Percentiles rank a stretch among this genome's conserved stretches.
Evolutionary conservation across 2,329 filamentous ascomycete species (phyloP).

Genomic region (Diaporthe citrichinensis): DNA sequence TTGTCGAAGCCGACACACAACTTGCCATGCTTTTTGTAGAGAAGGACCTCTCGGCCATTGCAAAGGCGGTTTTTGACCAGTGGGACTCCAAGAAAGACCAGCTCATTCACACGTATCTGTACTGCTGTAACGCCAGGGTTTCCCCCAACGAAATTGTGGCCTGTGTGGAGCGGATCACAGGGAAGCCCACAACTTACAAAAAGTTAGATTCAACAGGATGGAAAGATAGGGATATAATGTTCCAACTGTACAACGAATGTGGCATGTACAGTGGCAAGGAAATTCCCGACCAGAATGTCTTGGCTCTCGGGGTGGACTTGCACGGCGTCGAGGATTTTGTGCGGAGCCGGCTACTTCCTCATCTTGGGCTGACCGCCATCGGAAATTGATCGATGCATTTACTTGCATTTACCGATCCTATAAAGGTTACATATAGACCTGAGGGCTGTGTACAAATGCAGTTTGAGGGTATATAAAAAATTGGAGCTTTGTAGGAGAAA

Average conservation of each 20-base stretch:
- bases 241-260: conserved; percentile 32
- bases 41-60: conserved; percentile 37
- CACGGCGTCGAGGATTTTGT: conserved; percentile 36
- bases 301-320: conserved; percentile 26
- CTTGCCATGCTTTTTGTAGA: conserved; percentile 41
- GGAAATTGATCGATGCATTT: not conserved
- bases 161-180: conserved; percentile 27
- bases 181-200: conserved; percentile 17
- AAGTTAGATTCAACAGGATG: conserved; percentile 33
- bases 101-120: conserved; percentile 29
- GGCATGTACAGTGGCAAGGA: conserved; percentile 28
- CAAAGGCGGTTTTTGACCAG: conserved; percentile 36
- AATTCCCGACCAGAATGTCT: conserved; percentile 28
- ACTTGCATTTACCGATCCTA: too few species aligned
- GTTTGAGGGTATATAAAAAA: too few species aligned
- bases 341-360: conserved; percentile 26
- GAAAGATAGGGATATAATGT: conserved; percentile 36
- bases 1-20: conserved; percentile 34
- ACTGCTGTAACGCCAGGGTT: conserved; percentile 23
- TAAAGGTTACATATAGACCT: too few species aligned
- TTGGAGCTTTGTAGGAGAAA: too few species aligned
- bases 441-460: too few species aligned
- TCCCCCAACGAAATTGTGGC: conserved; percentile 22
- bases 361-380: conserved; percentile 29
- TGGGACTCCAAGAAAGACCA: conserved; percentile 30